These are phyloP conservation scores for Triticum urartu DNA, from an alignment of 176 grass and related monocot genomes.

Conservation along the genomic window DNA sequence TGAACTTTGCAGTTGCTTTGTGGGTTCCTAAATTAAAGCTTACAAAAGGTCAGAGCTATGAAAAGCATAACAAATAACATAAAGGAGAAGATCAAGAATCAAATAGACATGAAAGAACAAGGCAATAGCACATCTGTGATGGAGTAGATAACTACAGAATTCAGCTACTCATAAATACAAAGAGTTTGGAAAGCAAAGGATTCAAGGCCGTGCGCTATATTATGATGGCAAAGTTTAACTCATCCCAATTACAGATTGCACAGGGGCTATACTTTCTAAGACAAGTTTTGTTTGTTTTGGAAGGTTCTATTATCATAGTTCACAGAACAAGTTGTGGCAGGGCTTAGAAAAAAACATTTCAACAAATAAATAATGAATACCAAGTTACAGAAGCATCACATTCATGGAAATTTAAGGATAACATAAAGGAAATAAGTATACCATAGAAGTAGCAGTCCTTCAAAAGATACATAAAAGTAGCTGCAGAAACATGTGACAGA, in stretches of 20 bases:
- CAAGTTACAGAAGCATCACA: background rate
- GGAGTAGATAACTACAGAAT: background rate
- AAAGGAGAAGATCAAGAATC: background rate
- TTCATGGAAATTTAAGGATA: background rate
- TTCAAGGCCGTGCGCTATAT: slow-evolving; percentile 3
- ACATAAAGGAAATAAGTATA: slow-evolving; percentile 32
- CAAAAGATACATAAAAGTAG: slow-evolving; percentile 74
- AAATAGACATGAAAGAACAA: background rate
- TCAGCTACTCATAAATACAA: background rate
- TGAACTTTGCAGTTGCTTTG: slow-evolving; percentile 89
- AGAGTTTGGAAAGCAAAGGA: slow-evolving; percentile 7
- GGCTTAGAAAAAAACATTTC: background rate
- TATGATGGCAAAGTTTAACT: background rate
- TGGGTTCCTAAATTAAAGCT: slow-evolving; percentile 57
- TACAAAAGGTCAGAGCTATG: slow-evolving; percentile 12
- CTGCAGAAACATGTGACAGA: slow-evolving; percentile 68
- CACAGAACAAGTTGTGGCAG: background rate
- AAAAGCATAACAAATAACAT: slow-evolving; percentile 1
- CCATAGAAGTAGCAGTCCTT: slow-evolving; percentile 87
- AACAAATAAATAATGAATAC: slow-evolving; percentile 3
- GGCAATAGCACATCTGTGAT: background rate
- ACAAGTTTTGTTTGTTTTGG: slow-evolving; percentile 16
- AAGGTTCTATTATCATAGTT: background rate
- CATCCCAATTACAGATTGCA: slow-evolving; percentile 15
- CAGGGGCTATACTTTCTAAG: background rate